Evolutionary conservation across 768 basidiomycete genomes (phyloP), one percentile per base, ranked within the genome.

Genomic region (Termitomyces sp.): DNA sequence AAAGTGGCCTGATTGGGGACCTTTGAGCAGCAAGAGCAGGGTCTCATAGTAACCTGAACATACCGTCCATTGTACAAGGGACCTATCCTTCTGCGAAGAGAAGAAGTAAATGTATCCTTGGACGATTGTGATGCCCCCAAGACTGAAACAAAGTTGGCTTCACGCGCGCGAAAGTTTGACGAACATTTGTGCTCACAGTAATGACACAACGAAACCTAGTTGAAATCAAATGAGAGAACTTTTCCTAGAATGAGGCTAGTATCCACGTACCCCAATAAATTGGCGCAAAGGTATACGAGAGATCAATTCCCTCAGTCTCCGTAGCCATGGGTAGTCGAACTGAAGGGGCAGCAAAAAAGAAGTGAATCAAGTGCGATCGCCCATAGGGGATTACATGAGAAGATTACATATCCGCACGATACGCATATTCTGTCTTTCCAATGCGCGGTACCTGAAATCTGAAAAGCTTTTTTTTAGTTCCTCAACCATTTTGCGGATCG

Each of bases 81-180:
- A 43, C 8, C 64, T 55, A 63, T 79, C 79, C 31, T 67, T 65
- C 2, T 62, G 56, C 34, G 66, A 62, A 36, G 65, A 65, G 1
- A 74, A 71, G 59, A 79, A 79, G 62, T 78, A 79, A 14, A 76
- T 66, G 53, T 76, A 77, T 10, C 74, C 77, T 65, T 80, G 79
- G 15, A 79, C 69, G 17, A 78, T 69, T 10, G 73, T 77, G 45
- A 79, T 77, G n/a, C 79, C 79, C 6, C 71, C 73, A 1, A 79
- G 66, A 43, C 78, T 80, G 55, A 8, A 2, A 31, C 31, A 8
- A 25, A 10, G 12, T 4, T 32, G 17, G 31, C 25, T 47, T 40
- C 9, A 54, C 38, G 8, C 20, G 14, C 25, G 17, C 29, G 38
- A 10, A 29, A 31, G 40, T 42, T 20, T 12, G 36, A 50, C 2